phyloP scores from a whole-genome alignment of 192 early-diverging fungal species.

The Umbelopsis vinacea region DNA sequence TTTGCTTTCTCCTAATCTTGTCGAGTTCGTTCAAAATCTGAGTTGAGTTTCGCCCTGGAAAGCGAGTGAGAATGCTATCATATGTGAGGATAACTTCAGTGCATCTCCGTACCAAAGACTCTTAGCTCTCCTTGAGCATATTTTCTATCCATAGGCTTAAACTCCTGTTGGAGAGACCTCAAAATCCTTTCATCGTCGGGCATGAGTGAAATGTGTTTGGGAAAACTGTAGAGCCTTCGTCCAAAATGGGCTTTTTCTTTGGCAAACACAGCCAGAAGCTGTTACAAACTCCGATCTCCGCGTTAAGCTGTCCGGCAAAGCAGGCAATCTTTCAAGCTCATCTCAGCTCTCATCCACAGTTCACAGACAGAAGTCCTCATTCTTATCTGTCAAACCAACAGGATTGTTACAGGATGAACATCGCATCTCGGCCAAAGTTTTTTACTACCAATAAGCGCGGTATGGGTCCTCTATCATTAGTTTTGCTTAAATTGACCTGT shows the following conservation, averaged over 20 bases:
- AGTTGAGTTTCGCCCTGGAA: slow-evolving; percentile 20
- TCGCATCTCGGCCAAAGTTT: slow-evolving; percentile 61
- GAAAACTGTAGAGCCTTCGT: too few species aligned
- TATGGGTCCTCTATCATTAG: slow-evolving; percentile 30
- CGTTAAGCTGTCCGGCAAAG: not conserved
- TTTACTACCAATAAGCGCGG: slow-evolving; percentile 80
- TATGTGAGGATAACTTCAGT: too few species aligned
- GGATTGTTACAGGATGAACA: slow-evolving; percentile 16
- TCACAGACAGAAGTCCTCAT: slow-evolving; percentile 8
- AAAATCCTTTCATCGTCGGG: slow-evolving; percentile 13
- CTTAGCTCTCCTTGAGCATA: slow-evolving; percentile 28
- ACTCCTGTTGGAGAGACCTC: slow-evolving; percentile 2
- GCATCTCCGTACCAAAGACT: slow-evolving; percentile 27
- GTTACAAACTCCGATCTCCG: slow-evolving; percentile 13
- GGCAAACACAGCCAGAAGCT: not conserved
- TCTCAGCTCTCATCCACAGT: slow-evolving; percentile 14
- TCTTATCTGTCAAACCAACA: not conserved
- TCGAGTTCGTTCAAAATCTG: slow-evolving; percentile 33
- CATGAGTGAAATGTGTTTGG: not conserved
- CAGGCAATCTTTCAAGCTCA: not conserved
- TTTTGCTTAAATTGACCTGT: not conserved
- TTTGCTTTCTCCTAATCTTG: slow-evolving; percentile 32
- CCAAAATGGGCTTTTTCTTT: too few species aligned
- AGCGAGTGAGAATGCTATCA: not conserved
- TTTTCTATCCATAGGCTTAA: slow-evolving; percentile 23